Conservation (phyloP, 129 eudicot genomes). For the Artemisia annua region DNA sequence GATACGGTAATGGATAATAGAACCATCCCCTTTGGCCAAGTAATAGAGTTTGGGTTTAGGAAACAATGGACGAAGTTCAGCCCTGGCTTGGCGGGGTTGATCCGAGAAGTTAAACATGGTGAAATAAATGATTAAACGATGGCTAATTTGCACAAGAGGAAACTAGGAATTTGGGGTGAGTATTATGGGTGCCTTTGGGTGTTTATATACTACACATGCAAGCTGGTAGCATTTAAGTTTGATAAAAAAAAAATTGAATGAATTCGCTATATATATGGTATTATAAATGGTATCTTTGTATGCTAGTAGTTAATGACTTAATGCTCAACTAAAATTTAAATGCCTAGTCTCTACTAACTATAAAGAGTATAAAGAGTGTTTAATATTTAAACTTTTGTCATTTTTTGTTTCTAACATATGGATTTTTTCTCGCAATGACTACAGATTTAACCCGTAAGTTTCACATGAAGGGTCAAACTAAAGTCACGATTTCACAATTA, state of each 20-base stretch:
- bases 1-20: neutral
- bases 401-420: no score
- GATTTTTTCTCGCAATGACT: no score
- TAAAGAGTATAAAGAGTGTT: no score
- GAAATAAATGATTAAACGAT: neutral
- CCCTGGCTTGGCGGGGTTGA: neutral
- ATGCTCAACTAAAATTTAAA: neutral
- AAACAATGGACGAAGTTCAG: neutral
- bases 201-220: slow-evolving; percentile 19
- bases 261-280: neutral
- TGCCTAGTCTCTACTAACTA: no score
- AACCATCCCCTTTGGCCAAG: neutral
- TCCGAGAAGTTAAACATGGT: neutral
- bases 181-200: neutral
- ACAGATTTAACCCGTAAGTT: no score
- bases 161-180: neutral
- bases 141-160: neutral
- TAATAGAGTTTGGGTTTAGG: neutral
- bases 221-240: slow-evolving; percentile 17
- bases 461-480: no score
- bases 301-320: neutral
- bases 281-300: neutral
- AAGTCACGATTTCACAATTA: no score
- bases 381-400: no score
- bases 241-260: neutral